Percentiles rank a stretch among this genome's conserved stretches.
phyloP scores from a whole-genome alignment of 2,329 filamentous ascomycete genomes.

The Trichophyton mentagrophytes region DNA sequence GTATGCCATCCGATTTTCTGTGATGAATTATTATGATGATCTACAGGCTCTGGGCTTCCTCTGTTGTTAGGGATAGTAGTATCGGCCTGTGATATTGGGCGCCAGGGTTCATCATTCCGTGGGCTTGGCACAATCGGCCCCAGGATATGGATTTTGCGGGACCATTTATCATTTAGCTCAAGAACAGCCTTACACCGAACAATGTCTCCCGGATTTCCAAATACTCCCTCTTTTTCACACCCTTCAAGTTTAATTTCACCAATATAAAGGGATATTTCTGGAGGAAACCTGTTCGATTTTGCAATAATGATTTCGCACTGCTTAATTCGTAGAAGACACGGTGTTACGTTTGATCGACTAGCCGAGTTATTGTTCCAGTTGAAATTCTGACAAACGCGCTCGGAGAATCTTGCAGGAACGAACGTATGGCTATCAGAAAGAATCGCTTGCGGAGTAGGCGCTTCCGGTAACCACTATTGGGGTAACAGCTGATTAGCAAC shows the following conservation, averaged over 20 bases:
- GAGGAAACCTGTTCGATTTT: slow-evolving; percentile 7
- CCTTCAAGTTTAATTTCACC: slow-evolving; percentile 17
- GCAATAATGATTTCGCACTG: slow-evolving; percentile 26
- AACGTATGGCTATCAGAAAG: slow-evolving; percentile 26
- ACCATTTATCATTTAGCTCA: slow-evolving; percentile 3
- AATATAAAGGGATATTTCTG: slow-evolving; percentile 16
- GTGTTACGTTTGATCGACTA: slow-evolving; percentile 17
- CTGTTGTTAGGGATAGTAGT: not conserved
- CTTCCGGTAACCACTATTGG: slow-evolving; percentile 18
- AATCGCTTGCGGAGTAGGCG: slow-evolving; percentile 13
- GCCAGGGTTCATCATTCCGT: not conserved
- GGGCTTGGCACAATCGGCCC: not conserved
- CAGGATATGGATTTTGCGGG: not conserved
- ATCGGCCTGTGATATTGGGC: not conserved
- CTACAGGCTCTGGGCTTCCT: not conserved
- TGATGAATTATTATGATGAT: not conserved
- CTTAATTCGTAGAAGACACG: slow-evolving; percentile 20
- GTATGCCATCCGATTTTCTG: not conserved
- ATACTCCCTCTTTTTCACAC: slow-evolving; percentile 17
- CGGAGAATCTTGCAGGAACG: slow-evolving; percentile 23
- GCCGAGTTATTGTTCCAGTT: slow-evolving; percentile 11
- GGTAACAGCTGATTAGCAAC: not conserved
- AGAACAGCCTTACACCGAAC: slow-evolving; percentile 7
- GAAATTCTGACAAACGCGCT: slow-evolving; percentile 18
- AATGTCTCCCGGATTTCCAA: slow-evolving; percentile 18